These are phyloP conservation scores for Rubus parviflorus DNA, from an alignment of 306 rosid genomes.

Conservation along the genomic window DNA sequence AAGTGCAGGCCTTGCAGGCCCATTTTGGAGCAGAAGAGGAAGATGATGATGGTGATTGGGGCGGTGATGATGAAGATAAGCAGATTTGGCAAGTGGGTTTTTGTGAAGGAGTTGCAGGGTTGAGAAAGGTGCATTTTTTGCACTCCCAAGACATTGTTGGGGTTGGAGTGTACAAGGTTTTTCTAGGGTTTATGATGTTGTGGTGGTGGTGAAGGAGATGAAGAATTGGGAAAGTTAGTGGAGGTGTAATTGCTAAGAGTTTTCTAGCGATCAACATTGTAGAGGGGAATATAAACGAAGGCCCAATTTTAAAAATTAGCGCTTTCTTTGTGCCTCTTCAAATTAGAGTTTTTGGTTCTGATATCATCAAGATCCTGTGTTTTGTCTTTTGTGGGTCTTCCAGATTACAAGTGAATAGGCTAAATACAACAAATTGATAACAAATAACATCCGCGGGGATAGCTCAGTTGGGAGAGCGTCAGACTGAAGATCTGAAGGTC, in stretches of 20 bases:
- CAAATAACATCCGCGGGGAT: neutral
- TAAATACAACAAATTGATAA: too few species aligned
- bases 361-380: neutral
- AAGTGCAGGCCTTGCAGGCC: slow-evolving; percentile 93
- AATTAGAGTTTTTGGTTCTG: neutral
- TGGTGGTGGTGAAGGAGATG: neutral
- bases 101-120: slow-evolving; percentile 48
- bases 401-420: too few species aligned
- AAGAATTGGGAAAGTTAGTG: slow-evolving; percentile 9
- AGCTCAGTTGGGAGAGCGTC: slow-evolving; percentile 32
- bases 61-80: slow-evolving; percentile 32
- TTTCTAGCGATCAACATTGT: neutral
- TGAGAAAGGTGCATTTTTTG: slow-evolving; percentile 73
- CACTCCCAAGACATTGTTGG: slow-evolving; percentile 72
- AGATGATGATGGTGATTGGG: slow-evolving; percentile 34
- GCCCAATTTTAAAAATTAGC: neutral
- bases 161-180: neutral
- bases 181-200: slow-evolving; percentile 36
- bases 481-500: slow-evolving; percentile 34
- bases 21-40: slow-evolving; percentile 56
- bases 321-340: neutral
- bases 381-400: too few species aligned
- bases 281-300: neutral
- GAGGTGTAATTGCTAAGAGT: neutral
- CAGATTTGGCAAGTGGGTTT: slow-evolving; percentile 68